Conservation (phyloP, 345 rosid species). For the Camelina laxa region DNA sequence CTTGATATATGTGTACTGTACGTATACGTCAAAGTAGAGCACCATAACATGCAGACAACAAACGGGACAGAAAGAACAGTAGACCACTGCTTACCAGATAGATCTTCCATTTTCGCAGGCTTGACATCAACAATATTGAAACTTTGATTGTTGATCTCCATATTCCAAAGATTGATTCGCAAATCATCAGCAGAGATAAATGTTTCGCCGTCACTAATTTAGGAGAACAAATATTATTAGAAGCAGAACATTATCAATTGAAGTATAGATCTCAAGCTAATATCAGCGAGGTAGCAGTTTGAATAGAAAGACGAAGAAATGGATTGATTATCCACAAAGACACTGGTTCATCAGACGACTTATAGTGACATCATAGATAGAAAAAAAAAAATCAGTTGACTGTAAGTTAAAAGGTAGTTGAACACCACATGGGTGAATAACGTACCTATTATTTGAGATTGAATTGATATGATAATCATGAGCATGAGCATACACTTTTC, state of each 20-base stretch:
- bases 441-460: conserved; percentile 90
- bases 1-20: not conserved
- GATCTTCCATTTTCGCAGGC: conserved; percentile 98
- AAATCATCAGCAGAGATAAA: conserved; percentile 98
- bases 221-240: not conserved
- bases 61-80: conserved; percentile 10
- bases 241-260: conserved; percentile 18
- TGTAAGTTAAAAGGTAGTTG: not conserved
- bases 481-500: conserved; percentile 96
- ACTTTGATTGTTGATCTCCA: conserved; percentile 95
- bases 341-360: not conserved
- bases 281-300: not conserved
- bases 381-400: conserved; percentile 10
- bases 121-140: conserved; percentile 97
- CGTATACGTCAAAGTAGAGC: not conserved
- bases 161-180: conserved; percentile 97
- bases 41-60: conserved; percentile 17
- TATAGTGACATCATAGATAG: not conserved
- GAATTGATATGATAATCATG: conserved; percentile 99
- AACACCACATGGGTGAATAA: not conserved
- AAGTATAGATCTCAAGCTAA: conserved; percentile 2
- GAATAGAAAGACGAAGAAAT: not conserved
- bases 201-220: conserved; percentile 85
- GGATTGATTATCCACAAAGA: not conserved
- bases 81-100: conserved; percentile 67